Percentiles rank a stretch among this genome's conserved stretches.
phyloP scores from a whole-genome alignment of 176 grass and related monocot species.

The Puya raimondii region DNA sequence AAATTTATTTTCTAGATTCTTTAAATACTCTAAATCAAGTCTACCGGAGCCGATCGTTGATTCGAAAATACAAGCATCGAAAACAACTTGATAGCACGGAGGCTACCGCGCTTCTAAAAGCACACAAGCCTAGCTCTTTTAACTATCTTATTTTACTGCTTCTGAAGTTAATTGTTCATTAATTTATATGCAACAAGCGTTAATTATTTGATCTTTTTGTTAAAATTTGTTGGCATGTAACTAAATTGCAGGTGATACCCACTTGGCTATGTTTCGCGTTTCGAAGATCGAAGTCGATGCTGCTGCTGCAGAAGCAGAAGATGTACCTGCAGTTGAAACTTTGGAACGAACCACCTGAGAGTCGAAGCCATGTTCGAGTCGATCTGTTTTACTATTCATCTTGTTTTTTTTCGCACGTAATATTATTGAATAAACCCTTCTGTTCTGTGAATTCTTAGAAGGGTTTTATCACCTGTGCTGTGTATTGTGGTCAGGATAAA shows the following conservation, averaged over 20 bases:
- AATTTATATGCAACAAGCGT: background rate
- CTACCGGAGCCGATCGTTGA: no score
- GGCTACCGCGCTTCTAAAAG: no score
- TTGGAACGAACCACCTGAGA: conserved; percentile 18
- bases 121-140: no score
- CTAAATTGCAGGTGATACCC: conserved; percentile 36
- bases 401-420: background rate
- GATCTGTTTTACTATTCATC: background rate
- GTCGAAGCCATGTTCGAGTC: background rate
- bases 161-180: background rate
- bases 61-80: no score
- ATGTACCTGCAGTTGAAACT: conserved; percentile 18
- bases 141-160: background rate
- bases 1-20: no score
- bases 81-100: no score
- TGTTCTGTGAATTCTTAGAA: background rate
- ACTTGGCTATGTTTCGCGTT: conserved; percentile 67
- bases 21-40: no score
- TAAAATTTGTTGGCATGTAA: background rate
- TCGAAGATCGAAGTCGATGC: conserved; percentile 27
- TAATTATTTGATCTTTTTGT: no score
- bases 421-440: background rate
- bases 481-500: background rate
- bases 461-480: background rate
- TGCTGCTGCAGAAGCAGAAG: conserved; percentile 6